Conservation (phyloP, 306 rosid genomes). For the Neltuma alba region DNA sequence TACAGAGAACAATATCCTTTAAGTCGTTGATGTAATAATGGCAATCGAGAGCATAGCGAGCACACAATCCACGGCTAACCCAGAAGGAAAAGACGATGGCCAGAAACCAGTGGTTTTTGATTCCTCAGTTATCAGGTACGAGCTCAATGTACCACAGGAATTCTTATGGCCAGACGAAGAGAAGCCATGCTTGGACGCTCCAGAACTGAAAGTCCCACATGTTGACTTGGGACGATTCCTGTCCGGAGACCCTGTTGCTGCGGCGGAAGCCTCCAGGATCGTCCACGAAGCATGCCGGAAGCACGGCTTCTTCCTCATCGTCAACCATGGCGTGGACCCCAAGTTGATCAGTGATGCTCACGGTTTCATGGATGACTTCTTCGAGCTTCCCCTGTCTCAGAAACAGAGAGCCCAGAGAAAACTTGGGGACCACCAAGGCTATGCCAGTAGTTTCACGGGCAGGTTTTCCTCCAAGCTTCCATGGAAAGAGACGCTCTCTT, state of each 20-base stretch:
- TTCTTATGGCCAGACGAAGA: slow-evolving; percentile 95
- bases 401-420: slow-evolving; percentile 87
- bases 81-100: slow-evolving; percentile 39
- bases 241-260: slow-evolving; percentile 56
- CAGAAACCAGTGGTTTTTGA: slow-evolving; percentile 61
- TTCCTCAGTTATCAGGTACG: slow-evolving; percentile 60
- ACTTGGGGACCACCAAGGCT: slow-evolving; percentile 86
- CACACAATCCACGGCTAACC: slow-evolving; percentile 42
- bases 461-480: slow-evolving; percentile 91
- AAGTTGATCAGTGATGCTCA: slow-evolving; percentile 66
- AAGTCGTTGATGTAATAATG: slow-evolving; percentile 61
- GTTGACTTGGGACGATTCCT: slow-evolving; percentile 68
- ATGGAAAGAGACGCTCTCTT: slow-evolving; percentile 92
- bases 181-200: slow-evolving; percentile 54
- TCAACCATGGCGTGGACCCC: slow-evolving; percentile 73
- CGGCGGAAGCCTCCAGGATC: slow-evolving; percentile 52
- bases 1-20: no score
- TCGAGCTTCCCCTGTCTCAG: slow-evolving; percentile 63
- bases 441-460: slow-evolving; percentile 94
- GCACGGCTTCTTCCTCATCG: slow-evolving; percentile 88
- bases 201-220: slow-evolving; percentile 69
- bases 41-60: slow-evolving; percentile 61
- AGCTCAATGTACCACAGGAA: slow-evolving; percentile 62
- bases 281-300: slow-evolving; percentile 76
- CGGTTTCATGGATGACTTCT: slow-evolving; percentile 66